Evolutionary conservation across 2,329 filamentous ascomycete genomes (phyloP).

Genomic region (Celoporthe dispersa): DNA sequence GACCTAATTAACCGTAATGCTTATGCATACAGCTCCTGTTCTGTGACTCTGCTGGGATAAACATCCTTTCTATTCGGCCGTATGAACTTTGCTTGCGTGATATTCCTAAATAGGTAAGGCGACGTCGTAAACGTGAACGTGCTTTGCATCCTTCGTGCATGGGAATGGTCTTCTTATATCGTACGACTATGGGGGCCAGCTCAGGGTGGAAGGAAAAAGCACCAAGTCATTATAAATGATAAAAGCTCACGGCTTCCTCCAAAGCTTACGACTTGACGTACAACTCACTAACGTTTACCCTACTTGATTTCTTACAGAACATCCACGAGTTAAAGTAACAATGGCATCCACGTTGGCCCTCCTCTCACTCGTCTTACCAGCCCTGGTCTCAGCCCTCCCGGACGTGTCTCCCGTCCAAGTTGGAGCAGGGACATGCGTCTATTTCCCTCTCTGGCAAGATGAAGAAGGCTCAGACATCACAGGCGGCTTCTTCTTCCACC

Average conservation of each 20-base stretch:
- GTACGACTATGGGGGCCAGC: neutral
- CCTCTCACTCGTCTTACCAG: neutral
- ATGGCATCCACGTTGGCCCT: neutral
- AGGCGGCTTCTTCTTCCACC: slow-evolving; percentile 2
- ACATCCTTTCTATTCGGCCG: neutral
- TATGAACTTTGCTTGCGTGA: neutral
- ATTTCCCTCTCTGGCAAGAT: neutral
- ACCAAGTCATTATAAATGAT: neutral
- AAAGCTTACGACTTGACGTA: neutral
- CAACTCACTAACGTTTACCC: neutral
- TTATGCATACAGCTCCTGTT: neutral
- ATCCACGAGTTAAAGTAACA: neutral
- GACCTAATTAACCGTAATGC: too few relatives aligned
- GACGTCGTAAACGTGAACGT: neutral
- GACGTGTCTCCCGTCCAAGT: neutral
- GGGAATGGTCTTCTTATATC: neutral
- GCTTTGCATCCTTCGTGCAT: neutral
- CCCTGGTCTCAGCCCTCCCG: neutral
- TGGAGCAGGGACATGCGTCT: neutral
- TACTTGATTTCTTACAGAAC: neutral
- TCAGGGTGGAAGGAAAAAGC: too few relatives aligned
- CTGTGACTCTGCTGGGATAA: neutral
- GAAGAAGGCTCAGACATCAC: neutral
- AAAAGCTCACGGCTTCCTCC: neutral
- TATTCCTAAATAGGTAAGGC: neutral